These are phyloP conservation scores for Quercus agrifolia DNA, from an alignment of 306 rosid genomes.

Conservation along the genomic window DNA sequence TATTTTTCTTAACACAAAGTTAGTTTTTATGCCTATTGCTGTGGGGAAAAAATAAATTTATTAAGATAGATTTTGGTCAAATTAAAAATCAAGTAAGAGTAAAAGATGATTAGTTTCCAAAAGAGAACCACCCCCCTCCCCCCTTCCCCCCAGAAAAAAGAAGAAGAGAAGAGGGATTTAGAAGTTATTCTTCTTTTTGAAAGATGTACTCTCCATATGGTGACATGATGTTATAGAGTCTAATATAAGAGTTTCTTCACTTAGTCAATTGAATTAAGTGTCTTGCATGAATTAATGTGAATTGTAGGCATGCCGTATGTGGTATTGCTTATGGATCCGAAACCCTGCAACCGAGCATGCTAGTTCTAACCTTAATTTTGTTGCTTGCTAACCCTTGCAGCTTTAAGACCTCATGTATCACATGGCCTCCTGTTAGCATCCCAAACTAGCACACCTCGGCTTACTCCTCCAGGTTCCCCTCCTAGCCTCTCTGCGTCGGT, in stretches of 20 bases:
- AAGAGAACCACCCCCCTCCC: neutral
- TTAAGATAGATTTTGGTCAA: neutral
- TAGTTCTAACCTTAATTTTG: neutral
- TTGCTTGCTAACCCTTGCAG: constrained; percentile 26
- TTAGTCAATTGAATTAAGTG: neutral
- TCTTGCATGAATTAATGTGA: neutral
- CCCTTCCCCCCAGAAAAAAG: neutral
- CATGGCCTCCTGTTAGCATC: constrained; percentile 62
- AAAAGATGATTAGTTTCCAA: neutral
- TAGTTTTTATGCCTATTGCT: too few species aligned
- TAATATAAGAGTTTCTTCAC: neutral
- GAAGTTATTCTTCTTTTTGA: constrained; percentile 10
- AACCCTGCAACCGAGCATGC: constrained; percentile 9
- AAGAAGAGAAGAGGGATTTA: neutral
- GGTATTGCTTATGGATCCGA: constrained; percentile 8
- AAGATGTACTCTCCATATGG: neutral
- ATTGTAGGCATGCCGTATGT: neutral
- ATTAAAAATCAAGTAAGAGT: neutral
- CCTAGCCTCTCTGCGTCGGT: constrained; percentile 59
- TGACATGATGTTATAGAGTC: neutral
- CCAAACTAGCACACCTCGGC: constrained; percentile 65
- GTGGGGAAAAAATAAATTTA: too few species aligned
- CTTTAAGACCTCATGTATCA: constrained; percentile 48
- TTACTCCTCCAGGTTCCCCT: constrained; percentile 78
- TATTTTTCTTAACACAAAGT: too few species aligned